Evolutionary conservation across 1,139 yeast genomes (phyloP).

Genomic region (Candida frijolesensis): DNA sequence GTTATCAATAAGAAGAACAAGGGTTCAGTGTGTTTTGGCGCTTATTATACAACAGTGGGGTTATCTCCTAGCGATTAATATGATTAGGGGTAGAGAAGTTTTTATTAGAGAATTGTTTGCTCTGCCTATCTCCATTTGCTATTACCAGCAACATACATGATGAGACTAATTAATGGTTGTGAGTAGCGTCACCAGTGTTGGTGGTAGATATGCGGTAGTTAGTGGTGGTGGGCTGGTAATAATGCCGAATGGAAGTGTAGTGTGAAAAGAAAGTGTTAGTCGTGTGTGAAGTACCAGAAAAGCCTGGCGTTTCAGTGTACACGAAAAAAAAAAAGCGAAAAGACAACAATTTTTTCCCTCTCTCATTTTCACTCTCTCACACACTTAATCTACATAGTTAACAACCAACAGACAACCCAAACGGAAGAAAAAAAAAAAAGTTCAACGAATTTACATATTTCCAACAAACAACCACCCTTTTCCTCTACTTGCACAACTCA

Average conservation of each 20-base stretch:
- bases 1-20: too few species aligned
- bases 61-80: too few species aligned
- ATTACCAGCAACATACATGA: background rate
- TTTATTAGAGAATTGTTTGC: background rate
- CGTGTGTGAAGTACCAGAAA: background rate
- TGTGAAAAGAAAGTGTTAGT: background rate
- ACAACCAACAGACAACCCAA: constrained; percentile 3
- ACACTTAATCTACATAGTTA: too few species aligned
- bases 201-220: background rate
- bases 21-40: too few species aligned
- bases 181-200: too few species aligned
- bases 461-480: background rate
- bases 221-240: background rate
- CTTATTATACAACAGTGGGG: too few species aligned
- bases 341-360: background rate
- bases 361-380: background rate
- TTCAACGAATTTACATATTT: background rate
- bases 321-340: background rate
- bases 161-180: too few species aligned
- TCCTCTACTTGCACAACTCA: background rate
- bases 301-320: background rate
- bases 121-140: background rate
- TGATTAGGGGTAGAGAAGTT: too few species aligned
- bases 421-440: constrained; percentile 1
- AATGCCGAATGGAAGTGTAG: background rate